Percentiles rank a stretch among this genome's conserved stretches.
These are phyloP conservation scores for Wickerhamiella infanticola DNA, from an alignment of 1,139 yeast species.

Conservation along the genomic window DNA sequence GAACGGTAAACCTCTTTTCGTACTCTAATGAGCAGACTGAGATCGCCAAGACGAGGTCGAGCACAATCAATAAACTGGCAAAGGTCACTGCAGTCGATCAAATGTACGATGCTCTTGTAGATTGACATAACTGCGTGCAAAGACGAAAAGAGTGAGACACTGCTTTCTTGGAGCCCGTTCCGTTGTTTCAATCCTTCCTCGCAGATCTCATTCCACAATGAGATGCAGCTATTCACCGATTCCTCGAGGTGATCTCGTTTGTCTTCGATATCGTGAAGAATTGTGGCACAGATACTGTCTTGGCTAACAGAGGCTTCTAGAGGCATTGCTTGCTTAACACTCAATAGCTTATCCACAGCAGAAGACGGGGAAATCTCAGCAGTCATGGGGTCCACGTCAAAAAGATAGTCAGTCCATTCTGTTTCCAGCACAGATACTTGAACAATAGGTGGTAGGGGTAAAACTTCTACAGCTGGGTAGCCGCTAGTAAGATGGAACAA, in stretches of 20 bases:
- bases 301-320: background rate
- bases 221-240: background rate
- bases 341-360: background rate
- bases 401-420: background rate
- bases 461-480: background rate
- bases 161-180: background rate
- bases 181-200: background rate
- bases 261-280: background rate
- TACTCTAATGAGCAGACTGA: background rate
- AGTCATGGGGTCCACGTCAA: background rate
- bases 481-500: background rate
- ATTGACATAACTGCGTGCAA: background rate
- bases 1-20: background rate
- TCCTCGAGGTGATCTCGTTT: background rate
- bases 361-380: background rate
- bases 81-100: constrained; percentile 1
- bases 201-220: background rate
- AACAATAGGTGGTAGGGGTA: background rate
- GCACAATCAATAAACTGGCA: background rate
- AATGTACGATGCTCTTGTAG: background rate
- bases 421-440: background rate
- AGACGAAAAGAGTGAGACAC: background rate
- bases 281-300: background rate
- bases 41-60: background rate
- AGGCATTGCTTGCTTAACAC: background rate